These are phyloP conservation scores for Psilocybe subaeruginosa DNA, from an alignment of 768 basidiomycete species.

Conservation along the genomic window DNA sequence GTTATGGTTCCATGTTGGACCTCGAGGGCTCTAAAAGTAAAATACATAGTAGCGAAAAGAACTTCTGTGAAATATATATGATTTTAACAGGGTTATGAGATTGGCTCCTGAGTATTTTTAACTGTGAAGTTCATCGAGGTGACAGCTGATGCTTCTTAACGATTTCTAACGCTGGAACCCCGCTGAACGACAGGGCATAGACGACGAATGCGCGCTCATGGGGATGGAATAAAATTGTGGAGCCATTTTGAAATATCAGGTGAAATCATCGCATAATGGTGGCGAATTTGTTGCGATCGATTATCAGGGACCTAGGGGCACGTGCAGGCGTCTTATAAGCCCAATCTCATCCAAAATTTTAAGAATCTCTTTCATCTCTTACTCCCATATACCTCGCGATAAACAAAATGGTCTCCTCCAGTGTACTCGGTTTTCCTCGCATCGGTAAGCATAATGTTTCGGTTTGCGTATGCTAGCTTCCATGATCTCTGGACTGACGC, in stretches of 20 bases:
- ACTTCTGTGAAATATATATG: too few species aligned
- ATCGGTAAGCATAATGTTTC: constrained; percentile 57
- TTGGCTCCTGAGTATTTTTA: not conserved
- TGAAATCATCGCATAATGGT: constrained; percentile 12
- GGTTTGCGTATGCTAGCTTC: not conserved
- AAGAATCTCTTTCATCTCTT: constrained; percentile 26
- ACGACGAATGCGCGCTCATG: too few species aligned
- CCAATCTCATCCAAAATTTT: constrained; percentile 23
- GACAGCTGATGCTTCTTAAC: not conserved
- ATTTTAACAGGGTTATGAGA: not conserved
- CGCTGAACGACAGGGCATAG: too few species aligned
- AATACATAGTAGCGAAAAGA: too few species aligned
- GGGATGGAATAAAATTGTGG: constrained; percentile 13
- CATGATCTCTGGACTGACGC: not conserved
- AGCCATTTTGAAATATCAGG: constrained; percentile 18
- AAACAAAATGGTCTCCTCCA: constrained; percentile 71
- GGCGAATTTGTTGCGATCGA: constrained; percentile 29
- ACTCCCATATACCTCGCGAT: constrained; percentile 26
- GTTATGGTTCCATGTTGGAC: not conserved
- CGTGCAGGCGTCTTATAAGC: constrained; percentile 38
- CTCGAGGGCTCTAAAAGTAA: not conserved
- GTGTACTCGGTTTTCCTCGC: constrained; percentile 91
- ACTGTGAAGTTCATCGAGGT: not conserved
- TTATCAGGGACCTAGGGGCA: constrained; percentile 31
- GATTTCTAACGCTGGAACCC: not conserved